Evolutionary conservation across 495 filamentous ascomycete species (phyloP).

Genomic region (Penicillium ucsense): DNA sequence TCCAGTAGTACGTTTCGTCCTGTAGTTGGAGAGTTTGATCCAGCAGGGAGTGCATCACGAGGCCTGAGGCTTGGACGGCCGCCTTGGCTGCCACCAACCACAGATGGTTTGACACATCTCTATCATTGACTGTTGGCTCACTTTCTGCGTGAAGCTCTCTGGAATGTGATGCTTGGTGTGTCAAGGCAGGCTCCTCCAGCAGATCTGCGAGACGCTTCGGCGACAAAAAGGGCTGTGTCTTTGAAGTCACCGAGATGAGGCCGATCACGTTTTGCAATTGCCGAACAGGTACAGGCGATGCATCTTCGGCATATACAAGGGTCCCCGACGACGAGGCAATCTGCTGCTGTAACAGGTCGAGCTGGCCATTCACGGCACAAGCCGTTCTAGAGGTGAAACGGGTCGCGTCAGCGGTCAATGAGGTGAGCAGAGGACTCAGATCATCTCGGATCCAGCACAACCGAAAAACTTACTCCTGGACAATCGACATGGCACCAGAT

Average conservation of each 20-base stretch:
- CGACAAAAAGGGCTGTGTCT: slow-evolving; percentile 43
- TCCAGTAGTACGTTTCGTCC: slow-evolving; percentile 89
- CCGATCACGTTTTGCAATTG: slow-evolving; percentile 55
- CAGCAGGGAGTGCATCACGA: slow-evolving; percentile 61
- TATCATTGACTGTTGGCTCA: slow-evolving; percentile 1
- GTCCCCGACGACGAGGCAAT: slow-evolving; percentile 7
- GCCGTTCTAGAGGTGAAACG: slow-evolving; percentile 51
- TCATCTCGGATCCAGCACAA: not conserved
- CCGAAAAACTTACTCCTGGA: slow-evolving; percentile 13
- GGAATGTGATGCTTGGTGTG: not conserved
- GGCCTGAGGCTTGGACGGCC: slow-evolving; percentile 71
- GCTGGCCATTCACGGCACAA: slow-evolving; percentile 62
- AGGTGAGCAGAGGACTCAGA: not conserved
- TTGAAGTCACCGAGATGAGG: slow-evolving; percentile 55
- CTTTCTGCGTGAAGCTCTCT: not conserved
- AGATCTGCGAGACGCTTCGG: slow-evolving; percentile 45
- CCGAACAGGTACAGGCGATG: slow-evolving; percentile 8
- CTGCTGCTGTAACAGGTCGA: slow-evolving; percentile 63
- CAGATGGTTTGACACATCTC: slow-evolving; percentile 64
- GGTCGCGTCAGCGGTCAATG: not conserved
- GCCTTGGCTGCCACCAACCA: slow-evolving; percentile 87
- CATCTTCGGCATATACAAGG: slow-evolving; percentile 15
- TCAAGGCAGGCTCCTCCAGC: slow-evolving; percentile 45
- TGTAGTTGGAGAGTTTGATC: slow-evolving; percentile 71
- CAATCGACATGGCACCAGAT: slow-evolving; percentile 13